Evolutionary conservation across 306 rosid genomes (phyloP).

Genomic region (Cucurbita moschata): DNA sequence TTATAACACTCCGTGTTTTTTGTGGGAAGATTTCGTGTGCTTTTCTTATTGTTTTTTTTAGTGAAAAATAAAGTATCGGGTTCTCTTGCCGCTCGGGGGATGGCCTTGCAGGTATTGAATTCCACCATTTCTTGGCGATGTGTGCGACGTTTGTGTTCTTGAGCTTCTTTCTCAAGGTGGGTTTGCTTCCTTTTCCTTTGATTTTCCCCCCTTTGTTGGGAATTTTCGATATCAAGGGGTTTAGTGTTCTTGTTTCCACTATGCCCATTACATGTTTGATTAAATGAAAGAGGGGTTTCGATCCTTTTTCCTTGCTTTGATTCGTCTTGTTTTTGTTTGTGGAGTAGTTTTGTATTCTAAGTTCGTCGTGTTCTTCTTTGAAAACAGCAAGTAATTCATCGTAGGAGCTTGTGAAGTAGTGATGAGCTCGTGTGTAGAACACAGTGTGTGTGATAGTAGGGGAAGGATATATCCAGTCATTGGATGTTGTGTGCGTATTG

Average conservation of each 20-base stretch:
- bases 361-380: slow-evolving; percentile 9
- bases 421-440: slow-evolving; percentile 8
- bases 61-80: slow-evolving; percentile 21
- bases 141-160: slow-evolving; percentile 14
- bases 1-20: slow-evolving; percentile 10
- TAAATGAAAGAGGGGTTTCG: slow-evolving; percentile 6
- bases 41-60: background rate
- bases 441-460: slow-evolving; percentile 24
- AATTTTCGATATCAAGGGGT: background rate
- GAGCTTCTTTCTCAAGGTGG: slow-evolving; percentile 3
- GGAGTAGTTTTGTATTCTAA: background rate
- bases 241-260: slow-evolving; percentile 10
- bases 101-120: slow-evolving; percentile 28
- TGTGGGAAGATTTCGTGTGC: slow-evolving; percentile 26
- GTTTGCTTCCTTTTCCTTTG: slow-evolving; percentile 6
- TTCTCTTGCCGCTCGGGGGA: slow-evolving; percentile 8
- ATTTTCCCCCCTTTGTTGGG: background rate
- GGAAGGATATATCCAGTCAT: slow-evolving; percentile 18
- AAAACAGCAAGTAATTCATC: slow-evolving; percentile 24
- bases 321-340: background rate
- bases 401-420: background rate
- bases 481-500: slow-evolving; percentile 26
- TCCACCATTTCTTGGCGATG: slow-evolving; percentile 27
- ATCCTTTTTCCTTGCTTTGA: background rate
- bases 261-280: background rate